Evolutionary conservation across 192 early-diverging fungal species (phyloP), one percentile per base, ranked within the genome.

Genomic region (Funneliformis geosporum): DNA sequence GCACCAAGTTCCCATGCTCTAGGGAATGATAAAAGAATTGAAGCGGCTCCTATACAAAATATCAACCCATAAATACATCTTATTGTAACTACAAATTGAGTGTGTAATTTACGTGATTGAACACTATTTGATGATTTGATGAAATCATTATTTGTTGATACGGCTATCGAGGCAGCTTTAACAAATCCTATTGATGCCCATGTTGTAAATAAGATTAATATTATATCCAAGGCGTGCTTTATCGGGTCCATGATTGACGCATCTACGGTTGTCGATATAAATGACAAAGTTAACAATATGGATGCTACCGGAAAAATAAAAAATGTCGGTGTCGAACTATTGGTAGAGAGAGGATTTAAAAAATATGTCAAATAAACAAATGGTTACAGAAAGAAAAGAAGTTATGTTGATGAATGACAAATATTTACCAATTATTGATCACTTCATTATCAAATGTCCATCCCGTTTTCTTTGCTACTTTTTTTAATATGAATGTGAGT

Each of bases 1-100:
- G 79, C 81, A 8, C 85, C 85, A 11, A 86, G 69, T 33, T 86
- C 80, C 82, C 83, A 83, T 25, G 83, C 85, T 62, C 75, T 79
- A 12, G 85, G 85, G 42, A 86, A 86, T 0, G 85, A 84, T 80
- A 84, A 84, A 2, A 83, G 73, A 46, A 86, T 80, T 27, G 83
- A 75, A 5, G 83, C 60, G 23, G 81, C 40, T 7, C 82, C 79
- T 14, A 86, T 25, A 21, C 81, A 39, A 81, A 81, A 82, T 12
- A 84, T 82, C 76, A 86, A 40, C 1, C 79, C 80, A 60, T 82
- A 82, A 14, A 80, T 69, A 33, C 84, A 81, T 77, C 85, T 81
- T 10, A 83, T 84, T 61, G 81, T 79, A 28, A 86, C 81, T 47
- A 84, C 59, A 28, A 86, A 81, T 76, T 86, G 83, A 8, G 85